Percentiles rank a stretch among this genome's conserved stretches.
Evolutionary conservation across 2,329 filamentous ascomycete species (phyloP).

Genomic region (Penicillium sp.): DNA sequence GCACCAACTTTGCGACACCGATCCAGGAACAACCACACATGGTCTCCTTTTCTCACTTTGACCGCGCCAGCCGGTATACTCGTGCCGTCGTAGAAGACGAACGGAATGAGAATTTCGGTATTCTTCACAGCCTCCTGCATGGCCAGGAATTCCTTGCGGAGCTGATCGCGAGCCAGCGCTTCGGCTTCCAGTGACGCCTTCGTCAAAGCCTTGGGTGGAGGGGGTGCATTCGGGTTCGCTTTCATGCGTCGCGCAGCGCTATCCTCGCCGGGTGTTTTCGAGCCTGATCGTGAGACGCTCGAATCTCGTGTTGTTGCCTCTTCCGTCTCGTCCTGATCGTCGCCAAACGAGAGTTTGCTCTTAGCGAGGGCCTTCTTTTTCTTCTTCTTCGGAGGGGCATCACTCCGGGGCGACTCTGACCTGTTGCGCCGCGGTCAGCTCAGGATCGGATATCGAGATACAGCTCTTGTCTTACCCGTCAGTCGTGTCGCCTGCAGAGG

Average conservation of each 20-base stretch:
- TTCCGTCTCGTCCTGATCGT: conserved; percentile 61
- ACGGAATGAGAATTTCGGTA: conserved; percentile 85
- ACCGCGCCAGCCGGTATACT: conserved; percentile 81
- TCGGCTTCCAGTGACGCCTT: conserved; percentile 75
- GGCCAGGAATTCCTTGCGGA: conserved; percentile 74
- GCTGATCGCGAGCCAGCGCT: conserved; percentile 67
- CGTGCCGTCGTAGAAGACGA: conserved; percentile 94
- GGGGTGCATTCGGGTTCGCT: conserved; percentile 45
- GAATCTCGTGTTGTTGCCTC: conserved; percentile 39
- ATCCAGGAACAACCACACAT: conserved; percentile 89
- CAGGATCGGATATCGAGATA: conserved; percentile 6
- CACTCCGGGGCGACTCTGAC: conserved; percentile 47
- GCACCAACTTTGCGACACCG: conserved; percentile 86
- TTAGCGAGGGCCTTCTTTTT: conserved; percentile 59
- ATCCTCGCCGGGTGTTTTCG: conserved; percentile 36
- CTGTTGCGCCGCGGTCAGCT: conserved; percentile 58
- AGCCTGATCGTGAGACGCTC: conserved; percentile 40
- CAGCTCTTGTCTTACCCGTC: conserved; percentile 54
- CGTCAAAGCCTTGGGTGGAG: conserved; percentile 68
- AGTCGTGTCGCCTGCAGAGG: conserved; percentile 44
- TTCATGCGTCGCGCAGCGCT: conserved; percentile 37
- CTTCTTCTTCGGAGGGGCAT: conserved; percentile 48
- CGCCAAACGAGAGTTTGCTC: conserved; percentile 58
- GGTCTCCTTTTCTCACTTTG: conserved; percentile 87
- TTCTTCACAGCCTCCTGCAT: conserved; percentile 84